These are phyloP conservation scores for Pleurotus tuoliensis DNA, from an alignment of 768 basidiomycete genomes.

Conservation along the genomic window DNA sequence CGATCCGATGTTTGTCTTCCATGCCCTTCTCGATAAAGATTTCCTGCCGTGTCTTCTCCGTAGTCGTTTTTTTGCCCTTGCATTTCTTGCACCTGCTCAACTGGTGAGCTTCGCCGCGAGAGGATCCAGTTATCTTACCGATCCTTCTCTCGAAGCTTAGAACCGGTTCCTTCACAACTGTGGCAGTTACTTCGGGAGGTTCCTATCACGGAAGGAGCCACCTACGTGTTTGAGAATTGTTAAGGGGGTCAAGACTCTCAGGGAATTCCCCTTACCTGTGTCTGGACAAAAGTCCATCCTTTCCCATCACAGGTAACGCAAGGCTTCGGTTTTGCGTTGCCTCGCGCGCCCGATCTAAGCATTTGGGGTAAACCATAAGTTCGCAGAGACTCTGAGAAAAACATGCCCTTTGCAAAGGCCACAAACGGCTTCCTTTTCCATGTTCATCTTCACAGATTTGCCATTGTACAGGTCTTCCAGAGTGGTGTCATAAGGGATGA, in stretches of 20 bases:
- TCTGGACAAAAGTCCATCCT: slow-evolving; percentile 65
- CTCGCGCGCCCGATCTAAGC: slow-evolving; percentile 73
- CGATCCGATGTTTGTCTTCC: slow-evolving; percentile 77
- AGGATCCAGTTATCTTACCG: slow-evolving; percentile 40
- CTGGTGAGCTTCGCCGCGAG: neutral
- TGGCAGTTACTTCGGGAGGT: slow-evolving; percentile 54
- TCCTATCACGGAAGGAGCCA: slow-evolving; percentile 44
- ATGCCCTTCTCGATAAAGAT: slow-evolving; percentile 86
- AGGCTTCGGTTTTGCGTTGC: slow-evolving; percentile 77
- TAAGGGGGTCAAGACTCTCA: neutral
- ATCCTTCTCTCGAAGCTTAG: slow-evolving; percentile 80
- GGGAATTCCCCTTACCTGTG: slow-evolving; percentile 34
- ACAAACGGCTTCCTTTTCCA: slow-evolving; percentile 85
- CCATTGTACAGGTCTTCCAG: slow-evolving; percentile 93
- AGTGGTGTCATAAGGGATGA: slow-evolving; percentile 79
- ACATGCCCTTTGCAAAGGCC: slow-evolving; percentile 73
- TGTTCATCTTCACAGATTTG: slow-evolving; percentile 81
- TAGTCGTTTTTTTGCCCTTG: slow-evolving; percentile 78
- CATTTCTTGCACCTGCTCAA: slow-evolving; percentile 86
- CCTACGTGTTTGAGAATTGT: slow-evolving; percentile 18
- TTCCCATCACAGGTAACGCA: slow-evolving; percentile 83
- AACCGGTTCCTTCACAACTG: slow-evolving; percentile 68
- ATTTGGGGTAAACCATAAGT: slow-evolving; percentile 8
- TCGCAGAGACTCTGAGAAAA: slow-evolving; percentile 4
- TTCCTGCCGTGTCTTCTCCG: slow-evolving; percentile 88